A percentile compares a stretch with the other conserved stretches of the same genome.
These are phyloP conservation scores for Fennellomyces sp. DNA, from an alignment of 371 early-diverging fungal species.

Conservation along the genomic window DNA sequence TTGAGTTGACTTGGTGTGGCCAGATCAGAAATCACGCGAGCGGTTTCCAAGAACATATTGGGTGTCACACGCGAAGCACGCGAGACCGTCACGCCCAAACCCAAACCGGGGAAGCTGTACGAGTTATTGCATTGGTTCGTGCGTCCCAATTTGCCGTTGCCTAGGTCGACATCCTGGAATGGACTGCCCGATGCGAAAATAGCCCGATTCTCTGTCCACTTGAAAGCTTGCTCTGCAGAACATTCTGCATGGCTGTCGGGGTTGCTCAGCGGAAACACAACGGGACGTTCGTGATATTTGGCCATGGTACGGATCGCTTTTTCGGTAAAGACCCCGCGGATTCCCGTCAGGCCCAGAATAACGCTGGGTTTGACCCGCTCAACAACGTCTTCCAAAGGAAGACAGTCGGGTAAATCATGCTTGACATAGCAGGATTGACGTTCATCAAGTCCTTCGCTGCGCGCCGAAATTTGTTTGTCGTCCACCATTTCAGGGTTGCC, in stretches of 20 bases:
- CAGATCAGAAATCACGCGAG: slow-evolving; percentile 60
- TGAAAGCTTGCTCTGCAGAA: slow-evolving; percentile 64
- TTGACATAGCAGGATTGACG: slow-evolving; percentile 59
- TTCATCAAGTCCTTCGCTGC: slow-evolving; percentile 38
- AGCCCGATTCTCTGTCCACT: slow-evolving; percentile 64
- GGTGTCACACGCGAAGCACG: slow-evolving; percentile 58
- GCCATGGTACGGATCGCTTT: slow-evolving; percentile 63
- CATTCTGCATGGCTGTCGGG: slow-evolving; percentile 71
- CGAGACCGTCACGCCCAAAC: slow-evolving; percentile 64
- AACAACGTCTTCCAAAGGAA: slow-evolving; percentile 58
- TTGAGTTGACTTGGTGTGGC: slow-evolving; percentile 65
- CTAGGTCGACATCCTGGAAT: slow-evolving; percentile 51
- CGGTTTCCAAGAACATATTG: slow-evolving; percentile 66
- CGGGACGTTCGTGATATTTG: slow-evolving; percentile 56
- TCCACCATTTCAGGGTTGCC: slow-evolving; percentile 46
- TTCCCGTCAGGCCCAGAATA: slow-evolving; percentile 65
- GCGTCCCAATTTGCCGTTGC: slow-evolving; percentile 49
- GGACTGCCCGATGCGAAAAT: slow-evolving; percentile 70
- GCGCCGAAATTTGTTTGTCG: slow-evolving; percentile 20
- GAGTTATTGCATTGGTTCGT: slow-evolving; percentile 71
- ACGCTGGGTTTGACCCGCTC: slow-evolving; percentile 65
- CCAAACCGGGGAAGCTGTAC: slow-evolving; percentile 66
- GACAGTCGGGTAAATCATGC: slow-evolving; percentile 51
- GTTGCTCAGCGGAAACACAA: slow-evolving; percentile 69
- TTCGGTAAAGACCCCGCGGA: slow-evolving; percentile 64